Conservation (phyloP, 1,284 basidiomycete species). For the Trichosporon coremiiforme region DNA sequence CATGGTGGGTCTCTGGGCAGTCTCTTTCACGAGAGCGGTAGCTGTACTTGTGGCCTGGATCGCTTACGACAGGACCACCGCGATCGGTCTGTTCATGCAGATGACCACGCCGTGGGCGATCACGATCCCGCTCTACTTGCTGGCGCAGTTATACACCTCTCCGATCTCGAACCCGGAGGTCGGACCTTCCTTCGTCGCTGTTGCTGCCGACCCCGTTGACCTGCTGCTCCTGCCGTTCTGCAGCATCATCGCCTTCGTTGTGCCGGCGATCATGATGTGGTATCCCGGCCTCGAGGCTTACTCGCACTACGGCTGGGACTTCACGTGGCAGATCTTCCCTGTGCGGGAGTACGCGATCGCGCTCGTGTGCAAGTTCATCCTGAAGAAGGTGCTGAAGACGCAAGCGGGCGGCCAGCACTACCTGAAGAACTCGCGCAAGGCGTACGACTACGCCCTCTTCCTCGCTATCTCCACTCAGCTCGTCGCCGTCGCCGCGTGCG, state of each 20-base stretch:
- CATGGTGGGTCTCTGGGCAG: not conserved
- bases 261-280: conserved; percentile 13
- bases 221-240: conserved; percentile 3
- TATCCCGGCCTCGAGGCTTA: not conserved
- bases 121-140: not conserved
- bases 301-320: conserved; percentile 16
- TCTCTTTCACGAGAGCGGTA: not conserved
- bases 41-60: not conserved
- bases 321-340: conserved; percentile 17
- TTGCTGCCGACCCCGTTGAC: conserved; percentile 7
- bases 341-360: conserved; percentile 9
- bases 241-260: conserved; percentile 11
- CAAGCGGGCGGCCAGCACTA: not conserved
- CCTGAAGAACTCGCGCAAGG: conserved; percentile 5
- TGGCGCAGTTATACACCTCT: conserved; percentile 1
- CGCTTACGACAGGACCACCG: conserved; percentile 4
- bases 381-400: not conserved
- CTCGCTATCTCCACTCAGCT: not conserved
- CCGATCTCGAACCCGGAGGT: conserved; percentile 6
- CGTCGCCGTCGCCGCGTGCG: not conserved
- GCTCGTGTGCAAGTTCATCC: not conserved
- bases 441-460: conserved; percentile 7
- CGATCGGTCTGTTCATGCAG: conserved; percentile 12
- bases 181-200: not conserved
- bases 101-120: conserved; percentile 5